Evolutionary conservation across 2,329 filamentous ascomycete species (phyloP).

Genomic region (Sclerotinia trifoliorum): DNA sequence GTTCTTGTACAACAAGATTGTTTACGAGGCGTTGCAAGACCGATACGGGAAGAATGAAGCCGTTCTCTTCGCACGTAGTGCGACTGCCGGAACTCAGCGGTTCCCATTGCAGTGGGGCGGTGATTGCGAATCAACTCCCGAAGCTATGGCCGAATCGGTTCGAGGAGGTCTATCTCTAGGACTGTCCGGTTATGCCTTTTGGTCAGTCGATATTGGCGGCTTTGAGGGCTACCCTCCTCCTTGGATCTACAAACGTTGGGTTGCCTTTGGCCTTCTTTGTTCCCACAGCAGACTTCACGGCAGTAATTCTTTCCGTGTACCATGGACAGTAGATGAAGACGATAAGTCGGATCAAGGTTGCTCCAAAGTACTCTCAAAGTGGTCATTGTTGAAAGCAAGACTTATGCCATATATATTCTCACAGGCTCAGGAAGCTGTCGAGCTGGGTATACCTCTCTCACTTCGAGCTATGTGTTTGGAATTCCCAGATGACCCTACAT

Average conservation of each 20-base stretch:
- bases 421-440: constrained; percentile 50
- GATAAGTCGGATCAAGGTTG: constrained; percentile 48
- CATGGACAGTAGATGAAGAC: constrained; percentile 60
- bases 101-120: constrained; percentile 62
- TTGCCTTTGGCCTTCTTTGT: constrained; percentile 61
- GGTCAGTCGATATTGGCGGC: constrained; percentile 62
- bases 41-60: constrained; percentile 50
- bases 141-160: constrained; percentile 61
- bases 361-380: constrained; percentile 50
- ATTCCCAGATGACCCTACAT: constrained; percentile 58
- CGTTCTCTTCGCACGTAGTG: constrained; percentile 58
- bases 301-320: constrained; percentile 59
- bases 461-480: constrained; percentile 59
- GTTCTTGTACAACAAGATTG: constrained; percentile 59
- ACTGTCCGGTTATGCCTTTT: constrained; percentile 58
- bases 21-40: constrained; percentile 54
- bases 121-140: constrained; percentile 61
- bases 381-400: constrained; percentile 49
- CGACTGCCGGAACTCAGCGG: constrained; percentile 57
- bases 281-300: constrained; percentile 60
- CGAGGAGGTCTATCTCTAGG: constrained; percentile 57
- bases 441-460: constrained; percentile 51
- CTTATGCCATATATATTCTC: constrained; percentile 59
- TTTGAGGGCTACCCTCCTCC: constrained; percentile 59
- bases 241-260: constrained; percentile 63